Evolutionary conservation across 139 green algal genomes (phyloP).

Genomic region (Edaphochlamys debaryana): DNA sequence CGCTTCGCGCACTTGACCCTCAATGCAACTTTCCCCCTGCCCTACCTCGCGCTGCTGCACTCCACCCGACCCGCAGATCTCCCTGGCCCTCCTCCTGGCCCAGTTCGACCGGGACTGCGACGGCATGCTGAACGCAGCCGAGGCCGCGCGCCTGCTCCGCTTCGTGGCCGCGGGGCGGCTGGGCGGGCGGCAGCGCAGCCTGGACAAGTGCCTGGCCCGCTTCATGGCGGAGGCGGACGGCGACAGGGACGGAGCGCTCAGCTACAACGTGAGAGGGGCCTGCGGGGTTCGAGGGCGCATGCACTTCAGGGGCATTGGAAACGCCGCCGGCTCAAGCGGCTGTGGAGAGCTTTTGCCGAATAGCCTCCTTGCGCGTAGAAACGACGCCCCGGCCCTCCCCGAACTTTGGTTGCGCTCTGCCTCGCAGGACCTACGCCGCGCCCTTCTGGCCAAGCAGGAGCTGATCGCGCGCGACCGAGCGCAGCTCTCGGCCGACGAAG

Average conservation of each 20-base stretch:
- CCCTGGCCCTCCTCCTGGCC: conserved; percentile 25
- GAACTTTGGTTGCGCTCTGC: no score
- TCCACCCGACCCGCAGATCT: neutral
- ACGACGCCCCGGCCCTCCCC: no score
- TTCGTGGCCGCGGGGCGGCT: conserved; percentile 2
- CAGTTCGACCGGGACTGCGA: conserved; percentile 45
- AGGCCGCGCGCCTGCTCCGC: conserved; percentile 37
- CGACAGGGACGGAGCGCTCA: conserved; percentile 36
- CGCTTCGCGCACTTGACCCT: no score
- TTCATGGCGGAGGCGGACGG: conserved; percentile 25
- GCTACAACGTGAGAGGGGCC: neutral
- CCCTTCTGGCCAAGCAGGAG: conserved; percentile 31
- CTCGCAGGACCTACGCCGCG: conserved; percentile 27
- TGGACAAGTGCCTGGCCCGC: conserved; percentile 18
- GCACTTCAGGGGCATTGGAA: neutral
- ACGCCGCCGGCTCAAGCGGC: no score
- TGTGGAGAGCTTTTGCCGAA: no score
- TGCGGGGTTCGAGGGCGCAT: neutral
- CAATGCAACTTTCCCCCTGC: no score
- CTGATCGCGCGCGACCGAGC: neutral
- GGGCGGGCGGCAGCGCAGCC: neutral
- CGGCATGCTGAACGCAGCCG: conserved; percentile 9
- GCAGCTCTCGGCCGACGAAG: neutral
- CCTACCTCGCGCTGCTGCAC: no score
- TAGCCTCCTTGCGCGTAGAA: no score